Base-by-base conservation (phyloP, 306 rosid species). In the Senna siamea region DNA sequence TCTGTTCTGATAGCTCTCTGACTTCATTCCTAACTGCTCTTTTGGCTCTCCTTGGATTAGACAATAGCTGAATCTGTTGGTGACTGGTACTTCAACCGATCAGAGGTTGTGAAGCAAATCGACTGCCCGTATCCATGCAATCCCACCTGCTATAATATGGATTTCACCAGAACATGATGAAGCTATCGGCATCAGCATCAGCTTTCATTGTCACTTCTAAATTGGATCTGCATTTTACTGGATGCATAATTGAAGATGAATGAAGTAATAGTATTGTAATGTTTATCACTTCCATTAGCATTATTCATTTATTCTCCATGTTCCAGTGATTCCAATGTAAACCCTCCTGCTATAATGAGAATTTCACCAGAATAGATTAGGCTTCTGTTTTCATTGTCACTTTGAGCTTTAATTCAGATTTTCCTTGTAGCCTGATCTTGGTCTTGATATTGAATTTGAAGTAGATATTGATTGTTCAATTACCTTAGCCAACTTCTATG, bases 71-170 rank as follows among this genome's bases (percentile, higher is more conserved):
- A 89, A 78, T 85, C 96, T 71, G 92, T 89, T 40, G 93, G 87
- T 40, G 92, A 86, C 82, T 93, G 98, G 97, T 93, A 78, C 85
- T 89, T 93, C 78, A 41, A 77, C 58, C 82, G 83, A 46, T 48
- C 54, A 15, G 75, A 79, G 61, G 77, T 28, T n/a, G 68, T 66
- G 56, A 91, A 89, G 82, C 86, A 58, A 69, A 83, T 91, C 54
- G 93, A 93, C 82, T 89, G 96, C 76, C 84, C 98, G 40, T 93
- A 76, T 86, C 87, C 97, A 41, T 90, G 97, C 88, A 86, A 93
- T 79, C 98, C 97, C 69, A 90, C 96, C 58, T 93, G 93, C 77
- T 66, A 76, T 74, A 72, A 90, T 83, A 66, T 80, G 92, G 85
- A 87, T 76, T 85, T 87, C 76, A 74, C 80, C 62, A 48, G 63